A percentile compares a stretch with the other conserved stretches of the same genome.
phyloP scores from a whole-genome alignment of 768 basidiomycete species.

The Suillus subluteus region DNA sequence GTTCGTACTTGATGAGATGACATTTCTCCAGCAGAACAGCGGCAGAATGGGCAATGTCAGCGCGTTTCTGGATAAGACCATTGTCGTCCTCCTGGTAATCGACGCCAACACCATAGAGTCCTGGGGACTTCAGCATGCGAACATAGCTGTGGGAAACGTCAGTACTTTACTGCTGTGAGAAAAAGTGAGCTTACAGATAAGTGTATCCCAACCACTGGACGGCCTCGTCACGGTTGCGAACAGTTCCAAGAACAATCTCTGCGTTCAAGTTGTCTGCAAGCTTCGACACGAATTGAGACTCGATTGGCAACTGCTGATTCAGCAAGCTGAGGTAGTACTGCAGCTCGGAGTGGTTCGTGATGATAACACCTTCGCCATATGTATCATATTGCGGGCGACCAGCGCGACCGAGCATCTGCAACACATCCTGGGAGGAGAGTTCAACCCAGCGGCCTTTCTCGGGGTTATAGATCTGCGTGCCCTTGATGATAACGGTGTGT shows the following conservation, averaged over 20 bases:
- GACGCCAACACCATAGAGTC: slow-evolving; percentile 82
- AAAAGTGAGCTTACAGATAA: slow-evolving; percentile 67
- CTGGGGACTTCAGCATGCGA: slow-evolving; percentile 90
- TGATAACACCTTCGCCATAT: slow-evolving; percentile 96
- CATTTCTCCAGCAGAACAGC: slow-evolving; percentile 94
- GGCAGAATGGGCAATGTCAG: slow-evolving; percentile 91
- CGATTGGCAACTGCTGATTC: slow-evolving; percentile 98
- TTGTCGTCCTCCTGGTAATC: slow-evolving; percentile 91
- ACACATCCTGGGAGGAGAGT: slow-evolving; percentile 90
- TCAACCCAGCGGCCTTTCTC: slow-evolving; percentile 99
- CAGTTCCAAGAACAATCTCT: slow-evolving; percentile 93
- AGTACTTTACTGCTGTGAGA: slow-evolving; percentile 11
- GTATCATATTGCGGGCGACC: slow-evolving; percentile 98
- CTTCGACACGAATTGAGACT: slow-evolving; percentile 90
- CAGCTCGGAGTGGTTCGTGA: slow-evolving; percentile 95
- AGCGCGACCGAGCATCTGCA: slow-evolving; percentile 98
- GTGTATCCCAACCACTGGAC: slow-evolving; percentile 98
- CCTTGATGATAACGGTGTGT: slow-evolving; percentile 98
- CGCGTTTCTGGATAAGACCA: slow-evolving; percentile 87
- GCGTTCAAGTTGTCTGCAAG: slow-evolving; percentile 96
- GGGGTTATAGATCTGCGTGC: slow-evolving; percentile 99
- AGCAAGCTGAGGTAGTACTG: slow-evolving; percentile 95
- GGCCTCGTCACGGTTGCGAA: slow-evolving; percentile 94
- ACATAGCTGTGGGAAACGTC: slow-evolving; percentile 59
- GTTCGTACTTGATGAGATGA: slow-evolving; percentile 92